These are phyloP conservation scores for Hysterium pulicare DNA, from an alignment of 2,329 filamentous ascomycete species.

Conservation along the genomic window DNA sequence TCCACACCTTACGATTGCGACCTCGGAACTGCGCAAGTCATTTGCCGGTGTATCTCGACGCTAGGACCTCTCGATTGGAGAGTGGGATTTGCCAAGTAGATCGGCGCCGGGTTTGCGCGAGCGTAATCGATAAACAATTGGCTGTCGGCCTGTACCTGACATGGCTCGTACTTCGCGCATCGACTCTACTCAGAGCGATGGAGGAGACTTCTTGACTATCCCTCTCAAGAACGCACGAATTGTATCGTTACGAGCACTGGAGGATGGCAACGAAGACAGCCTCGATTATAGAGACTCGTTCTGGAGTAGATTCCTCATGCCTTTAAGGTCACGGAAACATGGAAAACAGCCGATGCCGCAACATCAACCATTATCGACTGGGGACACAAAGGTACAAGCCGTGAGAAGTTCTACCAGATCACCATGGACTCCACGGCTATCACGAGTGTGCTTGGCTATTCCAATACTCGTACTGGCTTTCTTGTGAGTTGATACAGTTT, in stretches of 20 bases:
- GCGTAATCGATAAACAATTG: neutral
- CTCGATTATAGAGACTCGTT: constrained; percentile 14
- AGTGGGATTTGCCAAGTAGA: too few relatives aligned
- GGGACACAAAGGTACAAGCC: neutral
- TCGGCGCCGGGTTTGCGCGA: neutral
- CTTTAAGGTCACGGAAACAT: constrained; percentile 6
- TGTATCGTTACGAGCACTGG: constrained; percentile 19
- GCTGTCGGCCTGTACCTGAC: neutral
- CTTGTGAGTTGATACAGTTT: constrained; percentile 3
- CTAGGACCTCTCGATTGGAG: too few relatives aligned
- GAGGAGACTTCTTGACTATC: constrained; percentile 16
- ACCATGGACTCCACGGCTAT: neutral
- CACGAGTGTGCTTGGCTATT: neutral
- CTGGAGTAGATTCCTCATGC: constrained; percentile 29
- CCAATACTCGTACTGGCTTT: neutral
- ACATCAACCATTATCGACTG: neutral
- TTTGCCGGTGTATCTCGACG: too few relatives aligned
- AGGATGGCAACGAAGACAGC: constrained; percentile 22
- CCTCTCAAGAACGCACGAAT: constrained; percentile 11
- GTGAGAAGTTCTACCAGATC: neutral
- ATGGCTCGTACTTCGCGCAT: constrained; percentile 9
- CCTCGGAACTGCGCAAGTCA: too few relatives aligned
- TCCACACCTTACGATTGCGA: too few relatives aligned
- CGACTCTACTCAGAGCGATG: constrained; percentile 1
- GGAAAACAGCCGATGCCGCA: neutral